phyloP scores from a whole-genome alignment of 371 early-diverging fungal species.

The Quaeritorhiza haematococci region DNA sequence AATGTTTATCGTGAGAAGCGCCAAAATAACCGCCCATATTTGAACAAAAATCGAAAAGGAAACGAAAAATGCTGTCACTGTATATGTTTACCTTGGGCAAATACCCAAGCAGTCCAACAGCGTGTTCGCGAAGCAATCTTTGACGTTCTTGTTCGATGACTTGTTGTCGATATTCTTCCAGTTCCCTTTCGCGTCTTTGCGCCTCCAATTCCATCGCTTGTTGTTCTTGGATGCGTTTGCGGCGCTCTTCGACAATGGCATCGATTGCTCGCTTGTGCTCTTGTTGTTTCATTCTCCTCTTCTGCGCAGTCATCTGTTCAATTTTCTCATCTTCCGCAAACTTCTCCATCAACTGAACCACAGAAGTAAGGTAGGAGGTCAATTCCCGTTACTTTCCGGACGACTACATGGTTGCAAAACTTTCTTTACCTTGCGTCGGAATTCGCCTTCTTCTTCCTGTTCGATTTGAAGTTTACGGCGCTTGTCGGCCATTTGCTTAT shows the following conservation, averaged over 20 bases:
- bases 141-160: constrained; percentile 53
- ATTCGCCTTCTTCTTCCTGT: constrained; percentile 35
- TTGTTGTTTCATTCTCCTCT: constrained; percentile 45
- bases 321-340: constrained; percentile 44
- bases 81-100: constrained; percentile 41
- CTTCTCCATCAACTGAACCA: constrained; percentile 41
- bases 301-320: constrained; percentile 43
- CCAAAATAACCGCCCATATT: not conserved
- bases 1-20: not conserved
- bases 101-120: constrained; percentile 36
- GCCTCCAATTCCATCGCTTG: constrained; percentile 23
- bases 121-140: constrained; percentile 48
- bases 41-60: not conserved
- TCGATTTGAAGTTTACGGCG: constrained; percentile 26
- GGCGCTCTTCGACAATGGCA: constrained; percentile 40
- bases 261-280: constrained; percentile 49
- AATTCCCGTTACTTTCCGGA: not conserved
- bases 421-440: constrained; percentile 31
- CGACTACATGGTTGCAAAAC: not conserved
- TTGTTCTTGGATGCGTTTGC: constrained; percentile 22
- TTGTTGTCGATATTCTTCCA: constrained; percentile 36
- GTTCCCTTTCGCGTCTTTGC: constrained; percentile 23
- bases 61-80: not conserved
- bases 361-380: not conserved
- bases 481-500: constrained; percentile 41